Conservation (phyloP, 306 rosid genomes). For the Trifolium dubium region DNA sequence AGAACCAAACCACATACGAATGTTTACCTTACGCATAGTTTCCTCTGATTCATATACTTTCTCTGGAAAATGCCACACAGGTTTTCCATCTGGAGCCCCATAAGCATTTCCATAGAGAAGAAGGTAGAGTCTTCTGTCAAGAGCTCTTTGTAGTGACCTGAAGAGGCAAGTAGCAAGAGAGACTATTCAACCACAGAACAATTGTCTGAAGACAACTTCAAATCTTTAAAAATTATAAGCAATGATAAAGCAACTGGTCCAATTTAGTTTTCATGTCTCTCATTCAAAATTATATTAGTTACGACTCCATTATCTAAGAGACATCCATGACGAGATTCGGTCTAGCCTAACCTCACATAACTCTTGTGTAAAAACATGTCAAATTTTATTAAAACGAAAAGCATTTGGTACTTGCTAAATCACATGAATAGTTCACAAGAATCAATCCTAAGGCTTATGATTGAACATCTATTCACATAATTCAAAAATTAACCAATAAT, state of each 20-base stretch:
- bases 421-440: neutral
- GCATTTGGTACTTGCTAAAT: neutral
- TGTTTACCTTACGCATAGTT: conserved; percentile 71
- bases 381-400: neutral
- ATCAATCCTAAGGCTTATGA: neutral
- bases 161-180: conserved; percentile 31
- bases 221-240: neutral
- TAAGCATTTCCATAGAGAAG: conserved; percentile 60
- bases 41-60: conserved; percentile 79
- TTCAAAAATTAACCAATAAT: neutral
- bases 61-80: conserved; percentile 91
- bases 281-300: conserved; percentile 10
- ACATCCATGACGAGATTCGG: neutral
- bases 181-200: conserved; percentile 3
- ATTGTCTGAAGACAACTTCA: conserved; percentile 22
- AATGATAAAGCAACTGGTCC: conserved; percentile 14
- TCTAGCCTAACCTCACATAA: conserved; percentile 17
- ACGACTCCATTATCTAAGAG: neutral
- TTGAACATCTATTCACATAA: neutral
- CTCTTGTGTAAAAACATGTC: neutral
- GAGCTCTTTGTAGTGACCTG: conserved; percentile 94
- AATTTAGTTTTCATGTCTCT: conserved; percentile 2
- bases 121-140: conserved; percentile 89
- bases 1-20: conserved; percentile 32
- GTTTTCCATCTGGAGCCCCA: conserved; percentile 64